A percentile compares a stretch with the other conserved stretches of the same genome.
phyloP scores from a whole-genome alignment of 108 stramenopile species.

The Skeletonema marinoi region DNA sequence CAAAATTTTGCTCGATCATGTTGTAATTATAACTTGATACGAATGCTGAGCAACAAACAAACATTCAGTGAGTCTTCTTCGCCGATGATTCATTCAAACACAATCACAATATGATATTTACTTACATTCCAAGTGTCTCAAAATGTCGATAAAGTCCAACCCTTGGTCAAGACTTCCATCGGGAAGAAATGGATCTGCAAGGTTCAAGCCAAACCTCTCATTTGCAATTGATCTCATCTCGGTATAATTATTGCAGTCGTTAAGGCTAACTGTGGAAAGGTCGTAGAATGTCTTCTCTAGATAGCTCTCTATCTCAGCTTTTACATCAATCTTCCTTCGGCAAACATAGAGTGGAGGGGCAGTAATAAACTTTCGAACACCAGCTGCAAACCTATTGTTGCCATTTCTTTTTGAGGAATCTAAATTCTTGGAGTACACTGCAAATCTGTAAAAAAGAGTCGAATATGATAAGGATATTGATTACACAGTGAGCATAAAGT shows the following conservation, averaged over 20 bases:
- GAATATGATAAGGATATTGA: background rate
- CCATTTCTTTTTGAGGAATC: background rate
- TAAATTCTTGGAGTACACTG: constrained; percentile 18
- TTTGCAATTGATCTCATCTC: constrained; percentile 61
- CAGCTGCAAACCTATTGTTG: constrained; percentile 2
- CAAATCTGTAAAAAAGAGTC: constrained; percentile 9
- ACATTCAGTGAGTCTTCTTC: background rate
- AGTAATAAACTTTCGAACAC: constrained; percentile 19
- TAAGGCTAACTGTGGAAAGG: constrained; percentile 59
- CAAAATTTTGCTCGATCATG: constrained; percentile 67
- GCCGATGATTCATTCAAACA: background rate
- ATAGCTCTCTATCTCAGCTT: constrained; percentile 44
- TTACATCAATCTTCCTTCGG: constrained; percentile 30
- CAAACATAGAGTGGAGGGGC: constrained; percentile 24
- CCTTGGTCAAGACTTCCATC: constrained; percentile 58
- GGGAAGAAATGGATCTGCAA: constrained; percentile 59
- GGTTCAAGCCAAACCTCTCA: constrained; percentile 52
- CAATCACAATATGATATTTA: background rate
- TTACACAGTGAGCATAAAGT: background rate
- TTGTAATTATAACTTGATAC: constrained; percentile 64
- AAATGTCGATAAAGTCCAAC: constrained; percentile 66
- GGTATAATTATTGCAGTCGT: constrained; percentile 69
- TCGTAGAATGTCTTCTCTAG: constrained; percentile 63
- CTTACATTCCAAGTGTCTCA: constrained; percentile 61
- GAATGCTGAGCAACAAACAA: constrained; percentile 34